These are phyloP conservation scores for Cladochytrium tenue DNA, from an alignment of 371 early-diverging fungal genomes.

Conservation along the genomic window DNA sequence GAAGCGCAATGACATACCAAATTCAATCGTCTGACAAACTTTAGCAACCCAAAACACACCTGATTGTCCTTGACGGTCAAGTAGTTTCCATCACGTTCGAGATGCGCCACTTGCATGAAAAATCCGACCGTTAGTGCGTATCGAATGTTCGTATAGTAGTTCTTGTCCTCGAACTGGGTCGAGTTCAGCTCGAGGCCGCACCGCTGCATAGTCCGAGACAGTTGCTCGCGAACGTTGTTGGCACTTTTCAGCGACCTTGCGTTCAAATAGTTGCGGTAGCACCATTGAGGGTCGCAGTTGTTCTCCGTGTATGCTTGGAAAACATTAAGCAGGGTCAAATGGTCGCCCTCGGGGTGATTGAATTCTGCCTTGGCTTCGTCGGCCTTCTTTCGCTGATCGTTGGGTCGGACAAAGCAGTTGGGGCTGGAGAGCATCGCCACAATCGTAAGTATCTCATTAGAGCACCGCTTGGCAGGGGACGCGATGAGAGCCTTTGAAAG, in stretches of 20 bases:
- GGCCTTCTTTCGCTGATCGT: conserved; percentile 91
- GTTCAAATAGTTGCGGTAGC: conserved; percentile 94
- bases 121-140: conserved; percentile 89
- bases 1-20: too few species aligned
- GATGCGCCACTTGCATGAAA: conserved; percentile 95
- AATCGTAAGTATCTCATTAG: conserved; percentile 93
- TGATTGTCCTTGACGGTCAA: conserved; percentile 83
- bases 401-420: conserved; percentile 93
- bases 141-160: conserved; percentile 86
- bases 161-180: conserved; percentile 63
- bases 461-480: conserved; percentile 88
- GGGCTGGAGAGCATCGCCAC: conserved; percentile 95
- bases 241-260: conserved; percentile 85
- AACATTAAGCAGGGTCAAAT: conserved; percentile 91
- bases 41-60: not conserved
- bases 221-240: conserved; percentile 92
- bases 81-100: conserved; percentile 96
- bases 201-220: conserved; percentile 93
- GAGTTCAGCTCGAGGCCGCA: conserved; percentile 91
- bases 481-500: conserved; percentile 90
- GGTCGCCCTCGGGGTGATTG: conserved; percentile 97
- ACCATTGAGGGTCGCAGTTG: conserved; percentile 91
- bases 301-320: conserved; percentile 92
- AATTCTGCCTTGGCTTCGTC: conserved; percentile 96
- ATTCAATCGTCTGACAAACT: not conserved